These are phyloP conservation scores for Xerocomus cyaneibrunnescens DNA, from an alignment of 1,284 basidiomycete genomes.

Conservation along the genomic window DNA sequence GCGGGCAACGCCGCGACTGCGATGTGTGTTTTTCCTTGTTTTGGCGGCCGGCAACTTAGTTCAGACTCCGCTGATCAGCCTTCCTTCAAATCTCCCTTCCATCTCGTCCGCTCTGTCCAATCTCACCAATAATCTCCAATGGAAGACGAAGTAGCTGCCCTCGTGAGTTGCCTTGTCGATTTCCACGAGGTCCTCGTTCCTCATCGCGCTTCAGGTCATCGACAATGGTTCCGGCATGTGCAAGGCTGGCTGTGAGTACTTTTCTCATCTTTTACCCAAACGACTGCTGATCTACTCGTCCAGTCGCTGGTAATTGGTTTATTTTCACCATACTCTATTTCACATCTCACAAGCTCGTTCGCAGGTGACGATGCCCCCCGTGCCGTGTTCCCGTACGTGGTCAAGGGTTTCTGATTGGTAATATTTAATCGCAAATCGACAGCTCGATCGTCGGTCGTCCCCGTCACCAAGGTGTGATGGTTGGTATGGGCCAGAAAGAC, in stretches of 20 bases:
- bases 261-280: not conserved
- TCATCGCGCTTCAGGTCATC: slow-evolving; percentile 43
- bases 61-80: slow-evolving; percentile 27
- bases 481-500: slow-evolving; percentile 79
- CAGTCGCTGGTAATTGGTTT: slow-evolving; percentile 28
- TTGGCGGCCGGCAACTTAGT: slow-evolving; percentile 14
- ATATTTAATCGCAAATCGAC: slow-evolving; percentile 11
- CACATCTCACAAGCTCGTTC: slow-evolving; percentile 15
- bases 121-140: slow-evolving; percentile 28
- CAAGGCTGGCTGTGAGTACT: slow-evolving; percentile 58
- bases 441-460: slow-evolving; percentile 86
- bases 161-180: slow-evolving; percentile 33
- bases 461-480: slow-evolving; percentile 88
- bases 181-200: not conserved
- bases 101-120: slow-evolving; percentile 17
- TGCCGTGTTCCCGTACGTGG: slow-evolving; percentile 67
- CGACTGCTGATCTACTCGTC: slow-evolving; percentile 8
- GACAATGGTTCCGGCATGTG: slow-evolving; percentile 72
- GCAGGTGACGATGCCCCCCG: slow-evolving; percentile 75
- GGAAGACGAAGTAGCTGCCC: slow-evolving; percentile 49
- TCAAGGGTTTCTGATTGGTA: slow-evolving; percentile 7
- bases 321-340: not conserved
- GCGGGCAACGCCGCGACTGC: slow-evolving; percentile 1
- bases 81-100: slow-evolving; percentile 9
- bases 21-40: slow-evolving; percentile 19